Evolutionary conservation across 2,329 filamentous ascomycete species (phyloP).

Genomic region (Ceratocystis harringtonii): DNA sequence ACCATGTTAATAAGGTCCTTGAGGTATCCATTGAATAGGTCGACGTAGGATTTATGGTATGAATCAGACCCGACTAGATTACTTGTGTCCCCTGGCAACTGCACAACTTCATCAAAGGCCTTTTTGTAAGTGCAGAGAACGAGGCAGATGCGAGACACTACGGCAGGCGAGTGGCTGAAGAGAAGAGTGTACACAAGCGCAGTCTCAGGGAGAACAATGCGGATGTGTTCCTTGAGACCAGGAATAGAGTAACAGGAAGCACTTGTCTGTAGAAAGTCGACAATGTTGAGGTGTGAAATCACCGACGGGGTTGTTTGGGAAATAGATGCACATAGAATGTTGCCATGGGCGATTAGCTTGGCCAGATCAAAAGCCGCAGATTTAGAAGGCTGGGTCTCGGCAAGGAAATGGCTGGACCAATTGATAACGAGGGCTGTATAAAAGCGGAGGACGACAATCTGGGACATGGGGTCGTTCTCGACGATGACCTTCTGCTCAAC

Average conservation of each 20-base stretch:
- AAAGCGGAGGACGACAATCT: conserved; percentile 45
- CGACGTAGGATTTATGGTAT: conserved; percentile 46
- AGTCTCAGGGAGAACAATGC: conserved; percentile 53
- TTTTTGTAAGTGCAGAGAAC: conserved; percentile 59
- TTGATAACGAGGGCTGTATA: conserved; percentile 52
- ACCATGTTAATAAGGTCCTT: conserved; percentile 79
- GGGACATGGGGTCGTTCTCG: conserved; percentile 35
- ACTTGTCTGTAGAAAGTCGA: conserved; percentile 55
- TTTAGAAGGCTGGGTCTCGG: conserved; percentile 25
- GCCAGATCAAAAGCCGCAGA: conserved; percentile 28
- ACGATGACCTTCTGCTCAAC: conserved; percentile 37
- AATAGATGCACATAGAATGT: conserved; percentile 43
- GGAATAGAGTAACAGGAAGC: conserved; percentile 41
- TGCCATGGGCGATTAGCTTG: conserved; percentile 34
- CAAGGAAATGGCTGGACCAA: conserved; percentile 36
- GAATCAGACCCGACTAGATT: conserved; percentile 35
- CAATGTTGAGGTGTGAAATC: conserved; percentile 39
- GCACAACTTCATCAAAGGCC: conserved; percentile 43
- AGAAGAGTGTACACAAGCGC: conserved; percentile 55
- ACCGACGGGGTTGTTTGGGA: conserved; percentile 36
- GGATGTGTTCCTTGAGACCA: conserved; percentile 37
- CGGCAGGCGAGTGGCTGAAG: conserved; percentile 48
- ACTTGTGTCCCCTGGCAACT: not conserved
- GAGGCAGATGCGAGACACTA: conserved; percentile 52
- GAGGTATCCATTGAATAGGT: conserved; percentile 65